These are phyloP conservation scores for Brassica napus DNA, from an alignment of 345 rosid species.

Conservation along the genomic window Da-Ae NC_063452.1:3699501-3700000, in stretches of 20 bases:
- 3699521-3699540: conserved; percentile 49
- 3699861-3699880: conserved; percentile 19
- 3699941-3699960: conserved; percentile 13
- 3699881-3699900: conserved; percentile 22
- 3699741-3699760: conserved; percentile 20
- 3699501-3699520: conserved; percentile 49
- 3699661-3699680: background rate
- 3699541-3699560: conserved; percentile 47
- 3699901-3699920: conserved; percentile 2
- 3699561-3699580: conserved; percentile 45
- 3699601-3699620: conserved; percentile 31
- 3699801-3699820: conserved; percentile 35
- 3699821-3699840: background rate
- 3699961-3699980: background rate
- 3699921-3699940: conserved; percentile 1
- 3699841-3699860: background rate
- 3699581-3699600: conserved; percentile 39
- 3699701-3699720: conserved; percentile 28
- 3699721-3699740: conserved; percentile 31
- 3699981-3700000: background rate
- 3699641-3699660: conserved; percentile 5
- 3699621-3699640: conserved; percentile 34
- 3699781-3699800: background rate
- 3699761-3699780: background rate
- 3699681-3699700: conserved; percentile 24